Base-by-base conservation (phyloP, 306 rosid species). In the Pterocarpus macrocarpus region DNA sequence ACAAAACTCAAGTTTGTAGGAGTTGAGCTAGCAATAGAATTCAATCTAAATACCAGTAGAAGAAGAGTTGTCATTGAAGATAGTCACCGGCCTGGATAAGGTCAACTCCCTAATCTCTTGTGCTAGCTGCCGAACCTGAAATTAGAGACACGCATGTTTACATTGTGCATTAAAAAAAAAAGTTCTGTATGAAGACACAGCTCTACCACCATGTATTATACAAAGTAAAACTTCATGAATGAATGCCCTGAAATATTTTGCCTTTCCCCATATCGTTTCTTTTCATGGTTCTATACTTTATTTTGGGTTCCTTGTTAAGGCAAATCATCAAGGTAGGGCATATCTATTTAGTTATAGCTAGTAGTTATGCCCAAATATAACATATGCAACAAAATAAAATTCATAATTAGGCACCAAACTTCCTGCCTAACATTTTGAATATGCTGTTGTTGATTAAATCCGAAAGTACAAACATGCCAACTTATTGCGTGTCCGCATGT, bases 91-190 rank as follows among this genome's bases (percentile, higher is more conserved):
- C 56, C 84, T 90, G 33, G 97, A 82, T 50, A 84, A 70, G 16
- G 92, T 66, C 84, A 94, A 64, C 88, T 91, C 97, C 81, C 87
- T 88, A 80, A 91, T 94, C 89, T 90, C 95, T 85, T 84, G 89
- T 28, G 98, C 87, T 79, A 90, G 82, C 65, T 94, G 90, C 52
- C 90, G 95, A 79, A 94, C 86, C 97, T 94, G 90, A 22, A 86
- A 73, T 50, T 22, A 38, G 43, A 50, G 66, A 75, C 49, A 78
- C 6, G 8, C 17, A 22, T 1, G 64, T 52, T 52, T 5, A n/a
- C 58, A 50, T 35, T 58, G 55, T 16, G 28, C 43, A 45, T 61
- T 36, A 22, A 79, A 58, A 45, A 38, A 38, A 66, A 36, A 30
- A 47, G 52, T 38, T 83, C 47, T 16, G 56, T 49, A 49, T 13